phyloP scores from a whole-genome alignment of 208 protist species.

The Naegleria fowleri region DNA sequence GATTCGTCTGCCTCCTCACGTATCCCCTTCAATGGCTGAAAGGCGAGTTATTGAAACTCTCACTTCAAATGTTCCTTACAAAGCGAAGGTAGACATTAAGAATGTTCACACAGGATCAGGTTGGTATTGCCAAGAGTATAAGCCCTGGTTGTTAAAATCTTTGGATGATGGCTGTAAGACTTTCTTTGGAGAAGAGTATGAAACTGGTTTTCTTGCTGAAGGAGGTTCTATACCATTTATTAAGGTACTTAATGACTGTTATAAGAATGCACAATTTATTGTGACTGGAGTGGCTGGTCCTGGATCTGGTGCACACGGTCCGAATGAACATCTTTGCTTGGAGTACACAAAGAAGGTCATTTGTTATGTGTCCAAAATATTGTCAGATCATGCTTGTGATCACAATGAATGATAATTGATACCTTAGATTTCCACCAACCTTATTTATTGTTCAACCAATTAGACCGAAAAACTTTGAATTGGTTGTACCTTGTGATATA shows the following conservation, averaged over 20 bases:
- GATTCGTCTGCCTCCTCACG: slow-evolving; percentile 75
- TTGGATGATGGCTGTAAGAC: slow-evolving; percentile 62
- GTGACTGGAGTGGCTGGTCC: slow-evolving; percentile 84
- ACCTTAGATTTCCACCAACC: too few species aligned
- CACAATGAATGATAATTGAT: background rate
- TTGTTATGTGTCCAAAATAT: slow-evolving; percentile 59
- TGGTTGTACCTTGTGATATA: too few species aligned
- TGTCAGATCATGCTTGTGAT: background rate
- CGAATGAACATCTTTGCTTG: slow-evolving; percentile 88
- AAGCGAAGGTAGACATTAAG: slow-evolving; percentile 49
- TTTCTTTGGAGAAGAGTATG: slow-evolving; percentile 58
- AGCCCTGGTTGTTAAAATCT: slow-evolving; percentile 64
- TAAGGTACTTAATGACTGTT: slow-evolving; percentile 71
- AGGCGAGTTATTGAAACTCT: slow-evolving; percentile 49
- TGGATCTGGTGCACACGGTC: slow-evolving; percentile 81
- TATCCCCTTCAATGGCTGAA: slow-evolving; percentile 53
- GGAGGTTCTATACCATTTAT: slow-evolving; percentile 88
- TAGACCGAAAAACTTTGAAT: too few species aligned
- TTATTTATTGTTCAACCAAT: too few species aligned
- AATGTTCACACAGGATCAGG: slow-evolving; percentile 51
- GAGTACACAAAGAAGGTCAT: slow-evolving; percentile 75
- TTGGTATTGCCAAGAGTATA: slow-evolving; percentile 67
- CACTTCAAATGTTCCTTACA: slow-evolving; percentile 74
- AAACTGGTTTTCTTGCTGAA: slow-evolving; percentile 52
- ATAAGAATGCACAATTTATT: slow-evolving; percentile 82